phyloP scores from a whole-genome alignment of 2,329 filamentous ascomycete genomes.

The Ophiocordyceps robertsii region DNA sequence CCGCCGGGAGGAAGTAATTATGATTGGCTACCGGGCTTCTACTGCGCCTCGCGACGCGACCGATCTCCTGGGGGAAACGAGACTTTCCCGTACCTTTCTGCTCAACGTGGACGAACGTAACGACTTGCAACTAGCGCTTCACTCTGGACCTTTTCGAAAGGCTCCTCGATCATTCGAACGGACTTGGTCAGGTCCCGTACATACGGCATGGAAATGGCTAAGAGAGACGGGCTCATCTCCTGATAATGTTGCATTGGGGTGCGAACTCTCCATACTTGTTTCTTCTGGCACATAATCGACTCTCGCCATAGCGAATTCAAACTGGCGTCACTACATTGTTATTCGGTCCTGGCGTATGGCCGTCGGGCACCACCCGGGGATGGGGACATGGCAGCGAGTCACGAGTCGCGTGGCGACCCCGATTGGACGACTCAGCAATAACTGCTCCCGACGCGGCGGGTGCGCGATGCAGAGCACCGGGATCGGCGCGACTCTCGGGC shows the following conservation, averaged over 20 bases:
- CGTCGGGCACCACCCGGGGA: background rate
- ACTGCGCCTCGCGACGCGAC: background rate
- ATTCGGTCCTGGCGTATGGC: background rate
- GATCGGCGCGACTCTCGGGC: no score
- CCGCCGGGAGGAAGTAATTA: no score
- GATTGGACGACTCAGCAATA: background rate
- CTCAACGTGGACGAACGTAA: constrained; percentile 12
- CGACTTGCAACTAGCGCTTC: constrained; percentile 13
- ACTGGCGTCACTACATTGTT: constrained; percentile 1
- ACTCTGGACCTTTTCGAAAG: constrained; percentile 17
- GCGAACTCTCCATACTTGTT: constrained; percentile 13
- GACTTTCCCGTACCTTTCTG: constrained; percentile 10
- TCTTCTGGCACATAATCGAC: constrained; percentile 18
- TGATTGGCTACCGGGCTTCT: background rate
- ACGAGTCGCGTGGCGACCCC: background rate
- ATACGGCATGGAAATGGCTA: constrained; percentile 19
- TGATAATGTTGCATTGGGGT: constrained; percentile 36
- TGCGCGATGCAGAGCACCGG: no score
- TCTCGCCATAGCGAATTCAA: constrained; percentile 5
- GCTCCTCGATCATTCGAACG: constrained; percentile 14
- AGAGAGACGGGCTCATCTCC: constrained; percentile 20
- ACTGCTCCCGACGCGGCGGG: background rate
- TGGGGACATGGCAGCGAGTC: background rate
- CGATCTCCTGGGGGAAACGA: background rate
- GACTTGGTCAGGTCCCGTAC: constrained; percentile 17